phyloP scores from a whole-genome alignment of 805 yeast species.

The Yamadazyma takamatsuzukensis region DNA sequence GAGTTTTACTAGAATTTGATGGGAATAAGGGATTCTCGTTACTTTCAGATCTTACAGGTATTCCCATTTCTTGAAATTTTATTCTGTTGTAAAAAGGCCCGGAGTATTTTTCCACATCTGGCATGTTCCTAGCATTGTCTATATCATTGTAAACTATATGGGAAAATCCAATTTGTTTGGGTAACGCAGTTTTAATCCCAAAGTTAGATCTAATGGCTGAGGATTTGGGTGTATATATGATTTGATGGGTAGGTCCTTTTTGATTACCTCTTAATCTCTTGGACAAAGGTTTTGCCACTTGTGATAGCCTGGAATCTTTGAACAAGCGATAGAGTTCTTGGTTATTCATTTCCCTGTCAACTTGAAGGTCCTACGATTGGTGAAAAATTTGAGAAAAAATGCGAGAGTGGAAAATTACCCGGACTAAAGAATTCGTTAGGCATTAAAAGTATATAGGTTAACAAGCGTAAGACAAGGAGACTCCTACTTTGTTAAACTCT shows the following conservation, averaged over 20 bases:
- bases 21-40: conserved; percentile 43
- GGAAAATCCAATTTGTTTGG: conserved; percentile 54
- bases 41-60: conserved; percentile 39
- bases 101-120: conserved; percentile 64
- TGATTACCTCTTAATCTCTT: conserved; percentile 26
- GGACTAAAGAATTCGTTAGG: not conserved
- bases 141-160: conserved; percentile 62
- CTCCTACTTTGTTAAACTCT: conserved; percentile 50
- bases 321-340: conserved; percentile 33
- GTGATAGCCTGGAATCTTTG: conserved; percentile 40
- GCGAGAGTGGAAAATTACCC: conserved; percentile 2
- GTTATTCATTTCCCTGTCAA: conserved; percentile 25
- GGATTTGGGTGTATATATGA: conserved; percentile 64
- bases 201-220: conserved; percentile 65
- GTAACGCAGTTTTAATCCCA: conserved; percentile 72
- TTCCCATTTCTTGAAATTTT: conserved; percentile 66
- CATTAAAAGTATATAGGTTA: conserved; percentile 5
- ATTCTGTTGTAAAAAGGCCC: conserved; percentile 58
- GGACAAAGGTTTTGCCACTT: conserved; percentile 41
- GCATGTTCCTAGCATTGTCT: conserved; percentile 64
- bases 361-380: conserved; percentile 5
- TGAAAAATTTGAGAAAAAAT: conserved; percentile 1
- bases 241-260: conserved; percentile 63
- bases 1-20: conserved; percentile 20
- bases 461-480: conserved; percentile 57